Evolutionary conservation across 805 yeast genomes (phyloP).

Genomic region (Metschnikowia lochheadii): DNA sequence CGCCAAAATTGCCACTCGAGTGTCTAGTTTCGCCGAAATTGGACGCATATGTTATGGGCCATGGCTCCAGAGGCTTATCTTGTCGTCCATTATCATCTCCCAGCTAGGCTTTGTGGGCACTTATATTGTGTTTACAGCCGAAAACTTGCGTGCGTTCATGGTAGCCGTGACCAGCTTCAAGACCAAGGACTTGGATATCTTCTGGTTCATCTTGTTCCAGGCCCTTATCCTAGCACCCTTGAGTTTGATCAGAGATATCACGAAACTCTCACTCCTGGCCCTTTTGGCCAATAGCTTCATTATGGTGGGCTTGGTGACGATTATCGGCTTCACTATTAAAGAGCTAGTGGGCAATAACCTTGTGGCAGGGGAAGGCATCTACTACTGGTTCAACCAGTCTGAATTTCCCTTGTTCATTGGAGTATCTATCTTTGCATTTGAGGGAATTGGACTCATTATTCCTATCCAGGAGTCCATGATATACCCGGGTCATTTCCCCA

Average conservation of each 20-base stretch:
- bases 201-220: conserved; percentile 52
- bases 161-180: conserved; percentile 44
- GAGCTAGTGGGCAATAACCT: conserved; percentile 43
- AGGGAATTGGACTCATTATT: conserved; percentile 77
- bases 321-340: conserved; percentile 49
- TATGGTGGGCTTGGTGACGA: conserved; percentile 60
- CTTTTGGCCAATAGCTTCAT: conserved; percentile 69
- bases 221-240: conserved; percentile 59
- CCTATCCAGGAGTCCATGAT: conserved; percentile 83
- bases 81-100: conserved; percentile 60
- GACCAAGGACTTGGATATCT: conserved; percentile 33
- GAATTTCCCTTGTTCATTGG: conserved; percentile 74
- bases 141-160: conserved; percentile 62
- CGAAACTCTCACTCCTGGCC: conserved; percentile 69
- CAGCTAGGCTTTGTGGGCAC: conserved; percentile 82
- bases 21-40: conserved; percentile 76
- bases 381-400: conserved; percentile 46
- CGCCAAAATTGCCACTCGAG: conserved; percentile 56
- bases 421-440: conserved; percentile 84
- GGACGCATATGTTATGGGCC: conserved; percentile 61
- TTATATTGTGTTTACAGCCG: conserved; percentile 73
- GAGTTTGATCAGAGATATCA: conserved; percentile 69
- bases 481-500: conserved; percentile 68
- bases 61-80: conserved; percentile 60
- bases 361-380: conserved; percentile 45